Conservation (phyloP, 1,139 yeast genomes). For the Taphrina confusa region DNA sequence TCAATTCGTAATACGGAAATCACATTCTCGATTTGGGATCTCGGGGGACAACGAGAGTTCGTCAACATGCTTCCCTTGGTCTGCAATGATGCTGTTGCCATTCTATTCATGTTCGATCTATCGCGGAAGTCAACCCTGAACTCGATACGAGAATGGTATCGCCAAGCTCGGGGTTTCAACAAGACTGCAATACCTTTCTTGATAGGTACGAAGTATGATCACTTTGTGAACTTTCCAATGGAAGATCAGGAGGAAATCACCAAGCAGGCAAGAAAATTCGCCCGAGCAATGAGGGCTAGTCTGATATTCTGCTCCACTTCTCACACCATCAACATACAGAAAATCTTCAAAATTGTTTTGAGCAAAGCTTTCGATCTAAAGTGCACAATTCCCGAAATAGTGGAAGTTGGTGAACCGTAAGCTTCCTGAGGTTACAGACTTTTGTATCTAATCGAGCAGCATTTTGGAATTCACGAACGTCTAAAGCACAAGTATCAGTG, state of each 20-base stretch:
- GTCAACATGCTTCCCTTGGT: slow-evolving; percentile 95
- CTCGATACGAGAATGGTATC: slow-evolving; percentile 90
- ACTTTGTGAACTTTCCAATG: slow-evolving; percentile 67
- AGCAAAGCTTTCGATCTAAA: slow-evolving; percentile 90
- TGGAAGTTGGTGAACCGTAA: slow-evolving; percentile 52
- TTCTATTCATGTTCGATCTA: slow-evolving; percentile 87
- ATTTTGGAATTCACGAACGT: slow-evolving; percentile 61
- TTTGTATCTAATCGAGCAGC: no score
- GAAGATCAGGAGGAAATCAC: slow-evolving; percentile 86
- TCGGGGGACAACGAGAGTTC: slow-evolving; percentile 95
- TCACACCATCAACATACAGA: slow-evolving; percentile 90
- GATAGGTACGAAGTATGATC: slow-evolving; percentile 92
- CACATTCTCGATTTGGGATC: slow-evolving; percentile 91
- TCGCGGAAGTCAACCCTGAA: slow-evolving; percentile 84
- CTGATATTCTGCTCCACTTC: slow-evolving; percentile 89
- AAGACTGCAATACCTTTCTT: slow-evolving; percentile 86
- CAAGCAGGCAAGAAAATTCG: slow-evolving; percentile 80
- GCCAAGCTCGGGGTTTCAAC: slow-evolving; percentile 89
- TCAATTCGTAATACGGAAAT: slow-evolving; percentile 85
- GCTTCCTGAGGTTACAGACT: no score
- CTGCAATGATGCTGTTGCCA: slow-evolving; percentile 90
- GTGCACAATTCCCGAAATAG: slow-evolving; percentile 72
- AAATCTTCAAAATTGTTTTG: slow-evolving; percentile 85
- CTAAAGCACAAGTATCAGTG: no score
- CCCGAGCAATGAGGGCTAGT: slow-evolving; percentile 88